Conservation (phyloP, 768 basidiomycete genomes). For the Russula virescens region DNA sequence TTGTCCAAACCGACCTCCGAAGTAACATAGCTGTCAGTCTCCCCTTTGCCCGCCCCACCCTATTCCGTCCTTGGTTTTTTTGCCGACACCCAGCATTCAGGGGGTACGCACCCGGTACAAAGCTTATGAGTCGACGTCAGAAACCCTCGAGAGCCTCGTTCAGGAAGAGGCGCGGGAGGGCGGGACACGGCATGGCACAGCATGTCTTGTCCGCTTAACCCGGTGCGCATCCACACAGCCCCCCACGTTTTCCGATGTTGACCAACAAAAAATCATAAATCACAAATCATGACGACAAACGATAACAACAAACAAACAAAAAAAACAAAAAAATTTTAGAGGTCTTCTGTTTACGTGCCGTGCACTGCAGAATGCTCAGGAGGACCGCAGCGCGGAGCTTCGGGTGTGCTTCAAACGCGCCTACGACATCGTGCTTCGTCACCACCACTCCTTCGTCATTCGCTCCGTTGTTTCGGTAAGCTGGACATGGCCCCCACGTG, state of each 20-base stretch:
- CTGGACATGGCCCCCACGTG: neutral
- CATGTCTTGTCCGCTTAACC: conserved; percentile 58
- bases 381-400: conserved; percentile 46
- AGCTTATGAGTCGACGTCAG: conserved; percentile 37
- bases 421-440: conserved; percentile 60
- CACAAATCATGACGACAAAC: too few species aligned
- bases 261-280: neutral
- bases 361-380: conserved; percentile 61
- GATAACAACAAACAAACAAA: too few species aligned
- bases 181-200: conserved; percentile 43
- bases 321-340: conserved; percentile 32
- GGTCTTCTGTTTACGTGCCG: conserved; percentile 64
- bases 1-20: conserved; percentile 65
- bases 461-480: conserved; percentile 51
- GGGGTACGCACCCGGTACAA: conserved; percentile 58
- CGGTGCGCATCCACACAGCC: conserved; percentile 40
- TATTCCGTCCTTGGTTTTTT: neutral
- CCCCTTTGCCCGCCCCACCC: neutral
- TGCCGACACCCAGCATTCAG: conserved; percentile 32
- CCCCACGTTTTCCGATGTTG: conserved; percentile 7
- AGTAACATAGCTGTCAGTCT: conserved; percentile 57
- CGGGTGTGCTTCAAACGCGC: conserved; percentile 65
- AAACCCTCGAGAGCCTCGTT: conserved; percentile 59
- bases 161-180: conserved; percentile 41
- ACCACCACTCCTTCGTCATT: conserved; percentile 63